Base-by-base conservation (phyloP, 257 asterid species). In the Nicotiana benthamiana region DNA sequence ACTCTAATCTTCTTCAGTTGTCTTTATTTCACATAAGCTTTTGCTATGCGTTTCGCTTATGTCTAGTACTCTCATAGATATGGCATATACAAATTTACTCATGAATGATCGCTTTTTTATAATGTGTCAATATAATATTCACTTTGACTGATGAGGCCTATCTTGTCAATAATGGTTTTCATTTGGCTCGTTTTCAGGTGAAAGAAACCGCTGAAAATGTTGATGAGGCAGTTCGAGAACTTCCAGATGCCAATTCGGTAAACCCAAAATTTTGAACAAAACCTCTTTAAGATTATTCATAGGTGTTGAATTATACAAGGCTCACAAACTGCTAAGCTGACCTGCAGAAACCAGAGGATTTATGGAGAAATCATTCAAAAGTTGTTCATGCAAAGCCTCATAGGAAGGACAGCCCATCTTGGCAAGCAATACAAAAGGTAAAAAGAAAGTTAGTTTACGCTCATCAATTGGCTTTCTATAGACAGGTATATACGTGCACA, bases 211-310 rank as follows among this genome's bases (percentile, higher is more conserved):
- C 99, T 65, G 95, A 52, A 81, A 90, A 96, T 75, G 92, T 96
- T 72, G 99, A 91, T 82, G 97, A 90, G 1, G 99, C 99, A 17
- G 99, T 91, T 72, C 90, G 97, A 83, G 99, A 96, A 81, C 97
- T 96, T 85, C 99, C 99, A 9, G 98, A 96, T 87, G 99, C 99
- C 77, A 96, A 96, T 86, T 78, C 82, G 90, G 99, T 96, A 88
- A 83, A 75, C 63, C 34, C 80, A 27, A 30, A 54, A 9, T 32
- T 61, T 62, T 76, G 63, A 75, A 52, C 28, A 3, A 1, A 40
- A 61, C 28, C 80, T 52, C 30, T 3, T 12, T 26, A 32, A 46
- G 52, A 11, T 0, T 53, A 77, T 34, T 26, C 30, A 70, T 56
- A 53, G 59, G 75, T 72, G 56, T 17, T 18, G 65, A 40, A 67